Evolutionary conservation across 371 early-diverging fungal species (phyloP), one percentile per base, ranked within the genome.

Genomic region (Saksenaea vasiformis): DNA sequence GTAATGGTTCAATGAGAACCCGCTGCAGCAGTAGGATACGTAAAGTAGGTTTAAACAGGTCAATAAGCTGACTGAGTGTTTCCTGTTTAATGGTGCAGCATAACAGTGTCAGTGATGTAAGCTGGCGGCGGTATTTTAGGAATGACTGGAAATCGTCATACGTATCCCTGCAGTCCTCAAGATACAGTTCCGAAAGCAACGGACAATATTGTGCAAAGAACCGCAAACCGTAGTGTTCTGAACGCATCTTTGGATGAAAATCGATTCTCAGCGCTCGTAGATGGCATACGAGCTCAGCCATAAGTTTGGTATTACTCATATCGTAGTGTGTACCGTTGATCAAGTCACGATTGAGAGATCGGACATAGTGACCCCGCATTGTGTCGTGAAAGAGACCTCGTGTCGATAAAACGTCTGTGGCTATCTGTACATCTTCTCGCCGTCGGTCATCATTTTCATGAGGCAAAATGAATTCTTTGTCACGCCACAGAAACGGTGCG

Each of bases 401-500:
- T 41, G 64, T 62, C 0, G 75, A 60, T 5, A 81, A 41, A 34
- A 81, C 65, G 31, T 81, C 78, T 0, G 81, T 81, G 1, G 81
- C 78, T 56, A 71, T 68, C 13, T 68, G 73, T 28, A 62, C 41
- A 15, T 59, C 47, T 11, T 60, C 58, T n/a, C 51, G 61, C 36
- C 57, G 69, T 11, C 41, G 43, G 36, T 76, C 58, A 47, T 78
- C 78, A 15, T 75, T 66, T 51, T 71, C 74, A 22, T 70, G 59
- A 19, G 79, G 79, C 14, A 82, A 36, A n/a, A 82, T 75, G 54
- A 81, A 78, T 53, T 79, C 82, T 55, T 82, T 78, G 38, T 79
- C 73, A 62, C 74, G 71, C 82, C 82, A 82, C 24, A 82, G 65
- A 43, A 67, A 76, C 0, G 82, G 82, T n/a, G 71, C 66, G 27